Evolutionary conservation across 2,329 filamentous ascomycete genomes (phyloP).

Genomic region (Cryphonectria japonica): DNA sequence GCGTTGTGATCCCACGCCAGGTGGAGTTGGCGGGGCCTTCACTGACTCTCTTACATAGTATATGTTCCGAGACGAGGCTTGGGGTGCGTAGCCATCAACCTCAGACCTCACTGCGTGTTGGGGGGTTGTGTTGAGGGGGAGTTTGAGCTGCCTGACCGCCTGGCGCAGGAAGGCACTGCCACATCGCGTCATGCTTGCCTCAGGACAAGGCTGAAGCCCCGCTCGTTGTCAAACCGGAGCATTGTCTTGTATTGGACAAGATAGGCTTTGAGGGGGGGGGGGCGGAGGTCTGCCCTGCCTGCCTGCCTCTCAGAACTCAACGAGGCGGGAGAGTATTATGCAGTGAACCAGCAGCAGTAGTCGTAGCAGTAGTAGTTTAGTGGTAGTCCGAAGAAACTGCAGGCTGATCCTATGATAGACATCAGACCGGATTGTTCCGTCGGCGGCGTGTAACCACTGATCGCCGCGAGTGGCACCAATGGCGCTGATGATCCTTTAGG

Average conservation of each 20-base stretch:
- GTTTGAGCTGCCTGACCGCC: slow-evolving; percentile 7
- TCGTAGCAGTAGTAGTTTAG: background rate
- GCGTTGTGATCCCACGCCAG: background rate
- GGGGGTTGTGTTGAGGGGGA: background rate
- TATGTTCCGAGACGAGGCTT: slow-evolving; percentile 11
- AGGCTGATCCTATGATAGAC: background rate
- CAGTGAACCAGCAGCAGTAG: background rate
- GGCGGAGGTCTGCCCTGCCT: background rate
- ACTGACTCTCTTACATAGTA: background rate
- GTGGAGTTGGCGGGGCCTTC: slow-evolving; percentile 7
- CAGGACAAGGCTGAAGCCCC: slow-evolving; percentile 7
- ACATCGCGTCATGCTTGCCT: slow-evolving; percentile 9
- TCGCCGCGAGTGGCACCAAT: background rate
- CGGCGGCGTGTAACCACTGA: background rate
- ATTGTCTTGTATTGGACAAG: background rate
- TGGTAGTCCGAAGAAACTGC: background rate
- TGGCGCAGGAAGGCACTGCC: background rate
- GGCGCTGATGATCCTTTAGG: slow-evolving; percentile 1
- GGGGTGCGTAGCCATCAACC: background rate
- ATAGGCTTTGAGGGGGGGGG: background rate
- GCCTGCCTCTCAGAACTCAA: background rate
- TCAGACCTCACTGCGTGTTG: background rate
- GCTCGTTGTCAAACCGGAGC: slow-evolving; percentile 14
- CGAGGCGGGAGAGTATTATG: background rate
- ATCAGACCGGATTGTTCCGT: slow-evolving; percentile 4